These are phyloP conservation scores for Pythium scleroteichum DNA, from an alignment of 352 stramenopile species.

Conservation along the genomic window DNA sequence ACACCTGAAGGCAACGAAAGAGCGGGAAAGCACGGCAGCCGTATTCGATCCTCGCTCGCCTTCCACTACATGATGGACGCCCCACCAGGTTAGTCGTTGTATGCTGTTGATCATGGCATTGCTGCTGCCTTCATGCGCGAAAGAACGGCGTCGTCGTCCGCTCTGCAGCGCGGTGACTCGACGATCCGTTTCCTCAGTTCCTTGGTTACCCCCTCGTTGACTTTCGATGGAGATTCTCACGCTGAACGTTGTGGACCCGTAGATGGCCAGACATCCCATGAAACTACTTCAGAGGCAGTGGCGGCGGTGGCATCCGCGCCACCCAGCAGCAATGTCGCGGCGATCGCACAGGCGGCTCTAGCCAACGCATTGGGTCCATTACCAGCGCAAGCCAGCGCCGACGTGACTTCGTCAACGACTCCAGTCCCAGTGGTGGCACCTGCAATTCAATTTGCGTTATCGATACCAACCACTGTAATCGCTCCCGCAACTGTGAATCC, in stretches of 20 bases:
- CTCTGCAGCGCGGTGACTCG: not conserved
- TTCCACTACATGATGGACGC: slow-evolving; percentile 18
- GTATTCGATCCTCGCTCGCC: not conserved
- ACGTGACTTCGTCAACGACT: not conserved
- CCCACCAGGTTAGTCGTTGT: slow-evolving; percentile 15
- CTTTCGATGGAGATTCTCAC: no score
- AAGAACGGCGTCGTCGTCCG: not conserved
- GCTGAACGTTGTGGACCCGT: not conserved
- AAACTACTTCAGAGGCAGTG: not conserved
- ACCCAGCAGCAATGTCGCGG: not conserved
- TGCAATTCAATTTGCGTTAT: slow-evolving; percentile 4
- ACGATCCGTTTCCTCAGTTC: not conserved
- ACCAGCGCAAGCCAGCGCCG: not conserved
- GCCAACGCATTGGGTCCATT: not conserved
- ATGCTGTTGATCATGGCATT: not conserved
- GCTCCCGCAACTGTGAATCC: not conserved
- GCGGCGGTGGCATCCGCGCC: not conserved
- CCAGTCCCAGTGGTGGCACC: not conserved
- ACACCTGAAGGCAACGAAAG: slow-evolving; percentile 21
- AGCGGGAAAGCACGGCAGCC: slow-evolving; percentile 17
- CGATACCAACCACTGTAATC: slow-evolving; percentile 7
- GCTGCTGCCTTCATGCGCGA: not conserved
- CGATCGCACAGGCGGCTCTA: not conserved
- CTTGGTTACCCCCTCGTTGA: no score
- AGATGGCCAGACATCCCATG: not conserved